Evolutionary conservation across 345 rosid species (phyloP).

Genomic region (Linum trigynum): DNA sequence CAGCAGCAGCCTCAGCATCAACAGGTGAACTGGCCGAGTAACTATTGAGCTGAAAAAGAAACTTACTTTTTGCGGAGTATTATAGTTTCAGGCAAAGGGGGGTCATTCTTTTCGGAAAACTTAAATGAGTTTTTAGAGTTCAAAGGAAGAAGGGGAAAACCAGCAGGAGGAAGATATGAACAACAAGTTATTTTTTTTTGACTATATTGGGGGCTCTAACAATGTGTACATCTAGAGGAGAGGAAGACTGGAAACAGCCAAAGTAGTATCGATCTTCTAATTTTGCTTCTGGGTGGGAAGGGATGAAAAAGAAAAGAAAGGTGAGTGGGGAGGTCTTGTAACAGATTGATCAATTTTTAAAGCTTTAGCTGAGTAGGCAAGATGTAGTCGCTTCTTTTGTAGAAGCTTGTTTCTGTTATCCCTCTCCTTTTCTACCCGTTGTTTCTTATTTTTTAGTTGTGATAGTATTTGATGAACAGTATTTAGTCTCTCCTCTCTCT

Average conservation of each 20-base stretch:
- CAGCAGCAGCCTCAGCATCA: conserved; percentile 77
- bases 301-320: conserved; percentile 9
- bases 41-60: conserved; percentile 67
- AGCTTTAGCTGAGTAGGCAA: conserved; percentile 37
- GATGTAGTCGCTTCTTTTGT: no score
- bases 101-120: background rate
- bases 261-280: conserved; percentile 31
- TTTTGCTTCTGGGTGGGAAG: conserved; percentile 27
- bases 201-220: conserved; percentile 24
- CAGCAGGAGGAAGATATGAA: conserved; percentile 23
- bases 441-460: no score
- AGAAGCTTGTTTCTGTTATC: no score
- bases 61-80: conserved; percentile 20
- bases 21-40: conserved; percentile 83
- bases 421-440: no score
- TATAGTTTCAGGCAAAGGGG: background rate
- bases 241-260: conserved; percentile 19
- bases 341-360: conserved; percentile 32
- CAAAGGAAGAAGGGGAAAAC: conserved; percentile 13
- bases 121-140: background rate
- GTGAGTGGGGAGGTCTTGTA: conserved; percentile 21
- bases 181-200: background rate
- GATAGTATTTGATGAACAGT: no score
- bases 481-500: no score
- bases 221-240: conserved; percentile 21